These are phyloP conservation scores for Geotrichum reessii DNA, from an alignment of 1,139 yeast genomes.

Conservation along the genomic window DNA sequence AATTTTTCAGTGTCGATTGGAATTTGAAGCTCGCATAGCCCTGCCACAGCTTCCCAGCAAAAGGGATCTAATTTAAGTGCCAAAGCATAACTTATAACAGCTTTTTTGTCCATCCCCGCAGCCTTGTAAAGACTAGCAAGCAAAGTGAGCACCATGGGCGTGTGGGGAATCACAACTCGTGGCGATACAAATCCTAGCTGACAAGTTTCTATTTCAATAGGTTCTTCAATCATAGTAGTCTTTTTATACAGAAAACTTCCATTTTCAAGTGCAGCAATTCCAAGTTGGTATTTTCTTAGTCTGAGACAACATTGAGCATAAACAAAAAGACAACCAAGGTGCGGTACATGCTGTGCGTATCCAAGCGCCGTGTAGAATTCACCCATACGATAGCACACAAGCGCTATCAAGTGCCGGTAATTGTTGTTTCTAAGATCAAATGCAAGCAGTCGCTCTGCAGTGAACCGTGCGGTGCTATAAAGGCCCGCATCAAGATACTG, in stretches of 20 bases:
- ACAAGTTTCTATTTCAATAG: background rate
- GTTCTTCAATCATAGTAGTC: background rate
- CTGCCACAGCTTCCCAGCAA: conserved; percentile 81
- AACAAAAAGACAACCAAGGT: conserved; percentile 65
- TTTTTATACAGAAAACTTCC: conserved; percentile 4
- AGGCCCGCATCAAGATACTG: conserved; percentile 73
- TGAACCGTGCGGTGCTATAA: conserved; percentile 68
- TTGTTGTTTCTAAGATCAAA: conserved; percentile 47
- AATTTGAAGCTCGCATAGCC: conserved; percentile 55
- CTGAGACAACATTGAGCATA: conserved; percentile 61
- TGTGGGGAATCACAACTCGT: background rate
- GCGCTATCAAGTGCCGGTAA: conserved; percentile 57
- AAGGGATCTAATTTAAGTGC: conserved; percentile 71
- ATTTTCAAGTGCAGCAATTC: conserved; percentile 50
- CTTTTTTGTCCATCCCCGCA: conserved; percentile 53
- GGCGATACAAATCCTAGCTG: conserved; percentile 14
- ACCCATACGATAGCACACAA: conserved; percentile 51
- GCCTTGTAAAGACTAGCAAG: conserved; percentile 63
- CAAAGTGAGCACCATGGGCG: conserved; percentile 47
- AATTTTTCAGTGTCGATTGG: conserved; percentile 58
- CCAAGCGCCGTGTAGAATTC: conserved; percentile 51
- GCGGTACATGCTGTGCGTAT: conserved; percentile 39
- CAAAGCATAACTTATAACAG: conserved; percentile 60
- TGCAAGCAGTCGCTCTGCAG: conserved; percentile 69
- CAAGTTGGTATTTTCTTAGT: conserved; percentile 55